phyloP scores from a whole-genome alignment of 164 flowering plant genomes.

The Paratinospora sagittata region DNA sequence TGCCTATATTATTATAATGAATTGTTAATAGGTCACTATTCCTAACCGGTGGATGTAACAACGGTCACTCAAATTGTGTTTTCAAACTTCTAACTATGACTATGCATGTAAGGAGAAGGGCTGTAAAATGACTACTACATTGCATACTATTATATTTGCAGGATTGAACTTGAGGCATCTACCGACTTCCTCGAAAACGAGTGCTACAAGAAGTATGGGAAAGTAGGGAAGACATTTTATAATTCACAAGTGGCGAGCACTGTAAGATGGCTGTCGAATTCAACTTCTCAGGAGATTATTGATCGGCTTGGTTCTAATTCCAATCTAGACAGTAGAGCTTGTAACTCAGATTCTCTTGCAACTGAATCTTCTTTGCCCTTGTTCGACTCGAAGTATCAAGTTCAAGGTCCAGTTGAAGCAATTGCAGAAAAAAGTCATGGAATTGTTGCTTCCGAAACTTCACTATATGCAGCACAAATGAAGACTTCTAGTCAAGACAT shows the following conservation, averaged over 20 bases:
- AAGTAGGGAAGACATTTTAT: conserved; percentile 72
- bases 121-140: neutral
- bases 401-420: conserved; percentile 11
- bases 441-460: conserved; percentile 14
- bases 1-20: too few species aligned
- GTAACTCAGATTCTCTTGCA: too few species aligned
- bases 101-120: neutral
- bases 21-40: too few species aligned
- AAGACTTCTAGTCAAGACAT: conserved; percentile 14
- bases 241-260: conserved; percentile 75
- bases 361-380: too few species aligned
- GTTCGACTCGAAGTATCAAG: conserved; percentile 3
- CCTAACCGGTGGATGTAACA: too few species aligned
- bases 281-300: conserved; percentile 33
- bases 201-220: conserved; percentile 68
- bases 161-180: conserved; percentile 47
- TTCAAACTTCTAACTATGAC: too few species aligned
- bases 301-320: conserved; percentile 37
- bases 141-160: conserved; percentile 23
- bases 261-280: conserved; percentile 65
- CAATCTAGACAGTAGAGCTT: too few species aligned
- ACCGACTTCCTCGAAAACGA: conserved; percentile 60
- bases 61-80: too few species aligned
- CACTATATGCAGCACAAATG: conserved; percentile 5
- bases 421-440: conserved; percentile 8